phyloP scores from a whole-genome alignment of 345 rosid genomes.

The Brassica nigra region DNA sequence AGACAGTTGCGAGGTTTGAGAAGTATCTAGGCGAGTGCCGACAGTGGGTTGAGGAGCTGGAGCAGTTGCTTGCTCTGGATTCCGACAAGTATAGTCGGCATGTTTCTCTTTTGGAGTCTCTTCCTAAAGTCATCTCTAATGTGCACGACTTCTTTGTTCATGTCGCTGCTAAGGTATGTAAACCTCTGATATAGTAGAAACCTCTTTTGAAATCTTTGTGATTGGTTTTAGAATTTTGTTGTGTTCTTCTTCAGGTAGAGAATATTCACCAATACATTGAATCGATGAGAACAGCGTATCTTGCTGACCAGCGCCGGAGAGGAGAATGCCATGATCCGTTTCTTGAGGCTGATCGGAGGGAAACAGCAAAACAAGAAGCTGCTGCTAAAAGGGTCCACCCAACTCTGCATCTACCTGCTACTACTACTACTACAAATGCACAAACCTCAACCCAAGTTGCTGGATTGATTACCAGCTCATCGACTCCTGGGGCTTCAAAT shows the following conservation, averaged over 20 bases:
- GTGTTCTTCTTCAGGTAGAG: conserved; percentile 59
- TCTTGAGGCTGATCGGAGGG: conserved; percentile 95
- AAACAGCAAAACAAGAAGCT: conserved; percentile 95
- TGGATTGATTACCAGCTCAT: conserved; percentile 53
- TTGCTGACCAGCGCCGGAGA: conserved; percentile 80
- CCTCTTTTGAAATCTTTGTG: conserved; percentile 4
- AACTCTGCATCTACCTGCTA: conserved; percentile 79
- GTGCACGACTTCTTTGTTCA: conserved; percentile 90
- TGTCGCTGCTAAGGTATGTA: conserved; percentile 89
- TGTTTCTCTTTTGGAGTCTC: conserved; percentile 70
- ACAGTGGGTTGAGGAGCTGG: conserved; percentile 93
- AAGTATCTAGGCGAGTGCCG: conserved; percentile 79
- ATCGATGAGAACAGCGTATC: conserved; percentile 88
- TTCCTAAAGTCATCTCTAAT: conserved; percentile 89
- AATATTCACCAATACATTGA: conserved; percentile 87
- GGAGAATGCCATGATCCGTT: conserved; percentile 86
- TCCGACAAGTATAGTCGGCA: conserved; percentile 62
- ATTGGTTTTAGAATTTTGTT: not conserved
- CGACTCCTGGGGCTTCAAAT: conserved; percentile 50
- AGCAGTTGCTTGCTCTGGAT: conserved; percentile 76
- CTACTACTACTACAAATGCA: conserved; percentile 51
- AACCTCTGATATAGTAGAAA: not conserved
- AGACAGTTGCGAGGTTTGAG: conserved; percentile 83
- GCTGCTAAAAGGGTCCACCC: conserved; percentile 97
- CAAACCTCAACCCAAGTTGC: conserved; percentile 77